A percentile compares a stretch with the other conserved stretches of the same genome.
These are phyloP conservation scores for Tricholoma sp. DNA, from an alignment of 768 basidiomycete genomes.

Conservation along the genomic window DNA sequence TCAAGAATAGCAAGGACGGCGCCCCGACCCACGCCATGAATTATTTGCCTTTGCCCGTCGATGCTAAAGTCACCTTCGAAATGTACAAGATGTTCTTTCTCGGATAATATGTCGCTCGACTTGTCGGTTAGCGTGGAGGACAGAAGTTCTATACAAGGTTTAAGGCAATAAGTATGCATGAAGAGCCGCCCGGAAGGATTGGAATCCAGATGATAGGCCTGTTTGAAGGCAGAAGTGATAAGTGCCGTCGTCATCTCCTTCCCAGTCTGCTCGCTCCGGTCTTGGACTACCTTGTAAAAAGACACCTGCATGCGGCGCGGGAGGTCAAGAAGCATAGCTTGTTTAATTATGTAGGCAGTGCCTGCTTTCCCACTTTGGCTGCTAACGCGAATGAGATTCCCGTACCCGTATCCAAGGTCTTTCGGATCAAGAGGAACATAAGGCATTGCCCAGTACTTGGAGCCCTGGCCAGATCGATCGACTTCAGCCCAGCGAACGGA, in stretches of 20 bases:
- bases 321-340: conserved; percentile 67
- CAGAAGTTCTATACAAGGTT: conserved; percentile 38
- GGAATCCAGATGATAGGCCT: conserved; percentile 58
- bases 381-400: conserved; percentile 86
- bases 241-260: conserved; percentile 78
- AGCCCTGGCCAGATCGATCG: conserved; percentile 35
- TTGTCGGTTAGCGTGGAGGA: conserved; percentile 41
- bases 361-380: conserved; percentile 87
- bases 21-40: conserved; percentile 76
- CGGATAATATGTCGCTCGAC: conserved; percentile 27
- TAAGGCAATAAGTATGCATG: conserved; percentile 44
- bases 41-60: conserved; percentile 57
- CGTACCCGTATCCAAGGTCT: conserved; percentile 79
- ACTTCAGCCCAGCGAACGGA: conserved; percentile 46
- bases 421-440: conserved; percentile 85
- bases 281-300: conserved; percentile 77
- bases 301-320: conserved; percentile 78
- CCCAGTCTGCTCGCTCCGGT: conserved; percentile 66
- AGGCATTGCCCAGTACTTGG: conserved; percentile 67
- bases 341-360: conserved; percentile 78
- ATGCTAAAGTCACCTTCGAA: conserved; percentile 68
- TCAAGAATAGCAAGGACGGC: conserved; percentile 73
- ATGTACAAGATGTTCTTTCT: conserved; percentile 22
- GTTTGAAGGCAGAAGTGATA: conserved; percentile 67
- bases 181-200: conserved; percentile 62